Evolutionary conservation across 805 yeast species (phyloP), one percentile per base, ranked within the genome.

Genomic region (Yarrowia hollandica): DNA sequence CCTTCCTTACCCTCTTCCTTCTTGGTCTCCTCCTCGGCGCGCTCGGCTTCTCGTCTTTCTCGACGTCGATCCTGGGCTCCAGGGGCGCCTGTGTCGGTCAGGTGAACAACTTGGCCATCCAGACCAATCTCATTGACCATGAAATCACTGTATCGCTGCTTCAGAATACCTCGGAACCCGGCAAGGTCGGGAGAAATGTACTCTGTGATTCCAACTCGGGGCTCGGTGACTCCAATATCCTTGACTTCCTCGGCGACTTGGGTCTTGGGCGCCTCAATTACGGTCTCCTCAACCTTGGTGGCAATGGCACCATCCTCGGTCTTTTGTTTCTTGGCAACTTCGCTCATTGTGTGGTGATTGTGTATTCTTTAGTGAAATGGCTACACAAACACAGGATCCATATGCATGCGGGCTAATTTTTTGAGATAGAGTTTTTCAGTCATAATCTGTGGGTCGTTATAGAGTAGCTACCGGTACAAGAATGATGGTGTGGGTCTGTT

Each of bases 111-210:
- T 1, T 80, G 72, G 0, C 88, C 95, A 19, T 81, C 73, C 26
- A 73, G 65, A 62, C 78, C 86, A 60, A 94, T 86, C 71, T 94
- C 99, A 71, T 90, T 89, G 42, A 94, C 99, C 68, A 89, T 79
- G 70, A 94, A 94, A 70, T 94, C 99, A 11, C 96, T 85, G 72
- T 90, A 91, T 26, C 97, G 77, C 68, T 88, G 96, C 71, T 94
- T 94, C 66, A 94, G 76, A 12, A 80, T 78, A 2, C 98, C 99
- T 15, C 71, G 70, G 63, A 94, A 89, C 3, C 97, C 96, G 9
- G 76, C 71, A 22, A 76, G 66, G 4, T 74, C 77, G 1, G 76
- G 69, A 48, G 82, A 81, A 31, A 90, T 72, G 66, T 75, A 91
- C 55, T 82, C 81, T 1, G 89, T 83, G 63, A 94, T 92, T 5